Percentiles rank a stretch among this genome's conserved stretches.
phyloP scores from a whole-genome alignment of 2,329 filamentous ascomycete species.

The Ophiosphaerella narmari region DNA sequence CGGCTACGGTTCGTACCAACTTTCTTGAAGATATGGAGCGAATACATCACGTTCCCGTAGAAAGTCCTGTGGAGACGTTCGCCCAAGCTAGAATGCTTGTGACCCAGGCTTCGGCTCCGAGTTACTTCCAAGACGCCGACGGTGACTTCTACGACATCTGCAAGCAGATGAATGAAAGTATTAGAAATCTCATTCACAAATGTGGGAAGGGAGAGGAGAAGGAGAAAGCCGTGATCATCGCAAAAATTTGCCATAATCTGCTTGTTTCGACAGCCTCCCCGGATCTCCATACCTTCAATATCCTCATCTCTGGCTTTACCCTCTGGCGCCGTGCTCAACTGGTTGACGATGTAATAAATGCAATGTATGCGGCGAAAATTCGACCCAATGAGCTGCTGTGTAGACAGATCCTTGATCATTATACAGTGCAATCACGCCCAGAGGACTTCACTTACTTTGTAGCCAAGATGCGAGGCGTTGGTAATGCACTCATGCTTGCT shows the following conservation, averaged over 20 bases:
- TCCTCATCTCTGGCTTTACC: conserved; percentile 67
- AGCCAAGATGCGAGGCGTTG: conserved; percentile 48
- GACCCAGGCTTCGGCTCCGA: conserved; percentile 24
- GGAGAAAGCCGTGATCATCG: conserved; percentile 21
- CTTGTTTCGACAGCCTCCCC: conserved; percentile 65
- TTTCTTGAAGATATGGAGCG: conserved; percentile 21
- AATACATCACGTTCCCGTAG: conserved; percentile 12
- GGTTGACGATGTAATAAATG: conserved; percentile 35
- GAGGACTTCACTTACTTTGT: conserved; percentile 47
- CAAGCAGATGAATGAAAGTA: conserved; percentile 37
- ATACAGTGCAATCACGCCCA: conserved; percentile 35
- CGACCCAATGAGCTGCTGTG: conserved; percentile 54
- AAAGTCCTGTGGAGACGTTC: conserved; percentile 16
- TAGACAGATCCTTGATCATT: conserved; percentile 48
- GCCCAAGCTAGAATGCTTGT: conserved; percentile 9
- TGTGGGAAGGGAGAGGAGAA: conserved; percentile 13
- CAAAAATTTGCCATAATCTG: conserved; percentile 65
- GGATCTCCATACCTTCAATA: conserved; percentile 72
- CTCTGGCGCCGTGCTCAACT: conserved; percentile 31
- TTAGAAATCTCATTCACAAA: conserved; percentile 28
- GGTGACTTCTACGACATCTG: conserved; percentile 41
- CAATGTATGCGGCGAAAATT: conserved; percentile 44
- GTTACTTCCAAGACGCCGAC: conserved; percentile 46
- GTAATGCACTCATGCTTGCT: conserved; percentile 48
- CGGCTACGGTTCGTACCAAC: conserved; percentile 10